Conservation (phyloP, 2,329 filamentous ascomycete genomes). For the Pezicula radicicola region DNA sequence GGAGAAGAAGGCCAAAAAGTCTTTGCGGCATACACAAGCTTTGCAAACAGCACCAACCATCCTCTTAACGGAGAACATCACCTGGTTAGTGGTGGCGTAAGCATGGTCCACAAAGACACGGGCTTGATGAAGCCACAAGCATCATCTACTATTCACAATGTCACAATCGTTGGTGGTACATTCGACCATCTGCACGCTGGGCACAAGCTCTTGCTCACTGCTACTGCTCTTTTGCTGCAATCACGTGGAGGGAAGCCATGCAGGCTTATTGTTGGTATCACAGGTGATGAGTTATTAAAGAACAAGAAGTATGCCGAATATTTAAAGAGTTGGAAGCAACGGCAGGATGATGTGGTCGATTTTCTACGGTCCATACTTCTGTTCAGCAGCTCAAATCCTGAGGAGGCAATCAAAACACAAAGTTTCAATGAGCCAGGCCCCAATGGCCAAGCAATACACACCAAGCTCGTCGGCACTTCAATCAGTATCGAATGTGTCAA, state of each 20-base stretch:
- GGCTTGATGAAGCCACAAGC: constrained; percentile 6
- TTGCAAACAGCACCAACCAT: constrained; percentile 43
- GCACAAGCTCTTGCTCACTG: constrained; percentile 94
- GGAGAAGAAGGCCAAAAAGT: constrained; percentile 62
- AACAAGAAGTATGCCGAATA: constrained; percentile 86
- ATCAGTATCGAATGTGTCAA: constrained; percentile 76
- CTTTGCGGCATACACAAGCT: constrained; percentile 44
- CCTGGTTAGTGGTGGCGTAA: constrained; percentile 50
- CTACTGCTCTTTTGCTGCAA: constrained; percentile 70
- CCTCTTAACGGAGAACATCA: constrained; percentile 49
- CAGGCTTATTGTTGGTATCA: constrained; percentile 78
- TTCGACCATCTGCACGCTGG: constrained; percentile 96
- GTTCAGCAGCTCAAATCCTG: constrained; percentile 33
- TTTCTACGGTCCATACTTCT: constrained; percentile 68
- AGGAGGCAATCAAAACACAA: constrained; percentile 30
- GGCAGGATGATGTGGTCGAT: constrained; percentile 64
- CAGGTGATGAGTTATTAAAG: constrained; percentile 78
- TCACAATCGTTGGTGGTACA: constrained; percentile 83
- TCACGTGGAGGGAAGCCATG: constrained; percentile 41
- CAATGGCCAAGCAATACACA: constrained; percentile 51
- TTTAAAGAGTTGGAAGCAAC: constrained; percentile 75
- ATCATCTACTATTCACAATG: constrained; percentile 40
- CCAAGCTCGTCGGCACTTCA: constrained; percentile 53
- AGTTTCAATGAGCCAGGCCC: constrained; percentile 16
- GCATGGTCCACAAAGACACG: constrained; percentile 32